Evolutionary conservation across 306 rosid genomes (phyloP).

Genomic region (Notholithocarpus densiflorus): DNA sequence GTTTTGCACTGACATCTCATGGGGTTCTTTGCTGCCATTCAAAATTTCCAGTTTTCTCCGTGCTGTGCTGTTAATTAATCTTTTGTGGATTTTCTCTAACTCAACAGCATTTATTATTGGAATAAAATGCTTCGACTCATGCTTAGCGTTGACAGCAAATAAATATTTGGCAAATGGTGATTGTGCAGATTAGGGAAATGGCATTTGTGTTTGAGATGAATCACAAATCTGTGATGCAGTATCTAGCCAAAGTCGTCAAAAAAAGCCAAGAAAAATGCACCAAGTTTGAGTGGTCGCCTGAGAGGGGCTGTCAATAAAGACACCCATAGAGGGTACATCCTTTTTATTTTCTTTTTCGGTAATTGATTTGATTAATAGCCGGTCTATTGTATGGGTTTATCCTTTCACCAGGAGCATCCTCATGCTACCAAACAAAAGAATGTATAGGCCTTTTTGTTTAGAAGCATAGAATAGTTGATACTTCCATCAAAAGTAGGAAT

Average conservation of each 20-base stretch:
- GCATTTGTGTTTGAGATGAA: constrained; percentile 65
- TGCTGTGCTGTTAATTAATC: not conserved
- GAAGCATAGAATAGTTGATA: too few species aligned
- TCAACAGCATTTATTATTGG: not conserved
- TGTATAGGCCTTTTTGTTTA: not conserved
- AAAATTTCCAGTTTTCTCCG: not conserved
- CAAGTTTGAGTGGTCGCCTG: constrained; percentile 27
- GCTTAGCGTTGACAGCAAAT: not conserved
- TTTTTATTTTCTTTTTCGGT: not conserved
- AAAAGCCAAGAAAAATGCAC: constrained; percentile 13
- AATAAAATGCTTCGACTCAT: constrained; percentile 4
- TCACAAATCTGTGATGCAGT: constrained; percentile 39
- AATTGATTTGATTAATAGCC: not conserved
- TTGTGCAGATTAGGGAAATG: constrained; percentile 67
- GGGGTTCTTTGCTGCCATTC: not conserved
- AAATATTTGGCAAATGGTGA: constrained; percentile 19
- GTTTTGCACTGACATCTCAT: not conserved
- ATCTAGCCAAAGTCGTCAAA: constrained; percentile 30
- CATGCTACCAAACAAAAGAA: not conserved
- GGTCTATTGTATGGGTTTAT: not conserved
- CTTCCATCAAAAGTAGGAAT: not conserved
- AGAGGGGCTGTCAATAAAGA: constrained; percentile 23
- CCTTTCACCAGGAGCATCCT: not conserved
- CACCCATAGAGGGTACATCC: constrained; percentile 1
- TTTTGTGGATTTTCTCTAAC: not conserved